A percentile compares a stretch with the other conserved stretches of the same genome.
Conservation (phyloP, 495 filamentous ascomycete genomes). For the Hypoxylon perforatum region DNA sequence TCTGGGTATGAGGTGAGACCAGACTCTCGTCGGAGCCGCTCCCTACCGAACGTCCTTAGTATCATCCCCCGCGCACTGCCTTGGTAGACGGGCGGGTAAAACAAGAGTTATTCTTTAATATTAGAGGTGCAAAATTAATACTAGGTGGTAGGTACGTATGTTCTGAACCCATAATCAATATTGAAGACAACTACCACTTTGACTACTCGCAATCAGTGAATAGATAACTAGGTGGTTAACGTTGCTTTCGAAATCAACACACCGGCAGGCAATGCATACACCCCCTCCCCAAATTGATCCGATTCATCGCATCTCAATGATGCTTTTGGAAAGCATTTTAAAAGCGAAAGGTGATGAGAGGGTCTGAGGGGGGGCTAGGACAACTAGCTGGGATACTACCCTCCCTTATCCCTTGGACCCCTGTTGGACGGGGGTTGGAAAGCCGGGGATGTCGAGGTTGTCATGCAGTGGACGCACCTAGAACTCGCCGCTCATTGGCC, state of each 20-base stretch:
- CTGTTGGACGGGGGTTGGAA: slow-evolving; percentile 15
- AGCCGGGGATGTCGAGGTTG: slow-evolving; percentile 26
- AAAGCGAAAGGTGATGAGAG: background rate
- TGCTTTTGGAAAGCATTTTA: background rate
- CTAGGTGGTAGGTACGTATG: too few relatives aligned
- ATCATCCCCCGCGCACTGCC: slow-evolving; percentile 19
- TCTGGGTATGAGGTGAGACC: slow-evolving; percentile 24
- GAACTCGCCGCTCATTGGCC: slow-evolving; percentile 49
- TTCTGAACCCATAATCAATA: too few relatives aligned
- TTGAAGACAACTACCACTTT: too few relatives aligned
- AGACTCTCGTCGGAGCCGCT: slow-evolving; percentile 4
- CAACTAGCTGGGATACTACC: slow-evolving; percentile 5
- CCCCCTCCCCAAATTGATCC: background rate
- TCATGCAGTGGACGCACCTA: slow-evolving; percentile 35
- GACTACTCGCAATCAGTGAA: too few relatives aligned
- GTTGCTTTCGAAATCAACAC: background rate
- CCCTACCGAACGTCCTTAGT: slow-evolving; percentile 10
- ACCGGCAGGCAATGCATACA: background rate
- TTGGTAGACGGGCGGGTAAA: background rate
- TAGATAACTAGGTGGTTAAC: too few relatives aligned
- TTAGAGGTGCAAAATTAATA: too few relatives aligned
- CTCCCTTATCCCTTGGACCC: slow-evolving; percentile 21
- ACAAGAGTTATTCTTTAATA: background rate
- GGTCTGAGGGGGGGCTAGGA: background rate
- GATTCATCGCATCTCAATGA: background rate